Evolutionary conservation across 2,329 filamentous ascomycete genomes (phyloP).

Genomic region (Curvularia verruculosa): DNA sequence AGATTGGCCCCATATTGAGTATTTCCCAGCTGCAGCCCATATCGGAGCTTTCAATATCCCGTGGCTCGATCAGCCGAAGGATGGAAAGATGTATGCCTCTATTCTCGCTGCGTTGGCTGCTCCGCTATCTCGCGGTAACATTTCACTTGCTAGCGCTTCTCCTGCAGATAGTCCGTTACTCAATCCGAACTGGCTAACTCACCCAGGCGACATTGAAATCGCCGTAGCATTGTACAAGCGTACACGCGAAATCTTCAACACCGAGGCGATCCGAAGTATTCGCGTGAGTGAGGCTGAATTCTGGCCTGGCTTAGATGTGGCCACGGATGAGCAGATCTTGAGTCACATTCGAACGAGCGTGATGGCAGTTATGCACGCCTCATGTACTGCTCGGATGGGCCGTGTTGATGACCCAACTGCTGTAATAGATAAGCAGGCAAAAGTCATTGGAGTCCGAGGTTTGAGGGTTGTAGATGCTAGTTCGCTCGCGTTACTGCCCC

Average conservation of each 20-base stretch:
- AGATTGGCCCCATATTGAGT: conserved; percentile 40
- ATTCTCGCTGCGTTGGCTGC: conserved; percentile 41
- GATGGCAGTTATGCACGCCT: conserved; percentile 28
- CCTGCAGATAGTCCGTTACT: conserved; percentile 38
- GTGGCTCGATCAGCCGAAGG: conserved; percentile 28
- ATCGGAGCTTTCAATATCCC: conserved; percentile 26
- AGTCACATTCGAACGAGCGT: conserved; percentile 17
- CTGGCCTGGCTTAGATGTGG: conserved; percentile 31
- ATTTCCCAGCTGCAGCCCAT: conserved; percentile 21
- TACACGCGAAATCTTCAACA: conserved; percentile 32
- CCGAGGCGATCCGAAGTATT: conserved; percentile 23
- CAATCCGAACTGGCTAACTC: conserved; percentile 46
- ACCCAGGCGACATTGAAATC: conserved; percentile 39
- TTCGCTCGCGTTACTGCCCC: conserved; percentile 44
- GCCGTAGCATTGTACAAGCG: conserved; percentile 43
- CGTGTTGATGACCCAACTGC: conserved; percentile 37
- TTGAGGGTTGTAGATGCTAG: conserved; percentile 35
- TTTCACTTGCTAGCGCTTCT: conserved; percentile 41
- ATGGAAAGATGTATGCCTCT: conserved; percentile 38
- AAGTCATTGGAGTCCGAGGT: conserved; percentile 40
- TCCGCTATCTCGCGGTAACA: conserved; percentile 44
- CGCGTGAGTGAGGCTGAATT: conserved; percentile 23
- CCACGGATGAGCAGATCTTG: conserved; percentile 37
- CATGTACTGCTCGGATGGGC: conserved; percentile 41
- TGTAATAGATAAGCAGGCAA: conserved; percentile 43